Evolutionary conservation across 208 protist genomes (phyloP), one percentile per base, ranked within the genome.

Genomic region (Crithidia fasciculata): DNA sequence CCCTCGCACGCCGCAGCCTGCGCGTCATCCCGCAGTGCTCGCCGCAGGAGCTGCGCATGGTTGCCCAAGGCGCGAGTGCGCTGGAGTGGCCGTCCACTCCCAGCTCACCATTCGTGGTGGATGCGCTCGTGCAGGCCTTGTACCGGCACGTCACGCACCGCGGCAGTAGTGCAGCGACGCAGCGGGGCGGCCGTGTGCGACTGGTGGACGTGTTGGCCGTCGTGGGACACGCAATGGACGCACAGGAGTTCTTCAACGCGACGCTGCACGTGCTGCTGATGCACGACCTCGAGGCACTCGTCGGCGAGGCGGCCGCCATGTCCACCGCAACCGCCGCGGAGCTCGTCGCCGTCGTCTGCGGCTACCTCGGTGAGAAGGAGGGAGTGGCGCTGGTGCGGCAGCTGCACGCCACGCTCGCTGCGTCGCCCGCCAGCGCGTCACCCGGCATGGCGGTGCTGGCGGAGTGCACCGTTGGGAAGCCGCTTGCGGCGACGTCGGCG

Each of bases 11-110:
- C 4, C 78, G 69, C 18, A 74, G 53, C 40, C 62, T 81, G 13
- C 86, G 84, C 36, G 19, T 91, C 10, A 57, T 73, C 16, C 85
- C 82, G 16, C 54, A 68, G 40, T 95, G 90, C 70, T 70, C 61
- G 8, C 65, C 85, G 44, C 78, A 81, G 36, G 90, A 95, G 67
- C 52, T 95, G 44, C 64, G 77, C 9, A 92, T 95, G 83, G 67
- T 95, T 8, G 80, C 86, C 3, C 68, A 75, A 39, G 90, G 90
- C 16, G 82, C 81, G 45, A 52, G 45, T 5, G 76, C 88, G 15
- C 52, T 95, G 39, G 75, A 52, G 63, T 81, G 79, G 60, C 57
- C 18, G 2, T 56, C 67, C 15, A 52, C 61, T 3, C 55, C 80
- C 28, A 54, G 59, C 36, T 63, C 74, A 10, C 2, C 43, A 4